A percentile compares a stretch with the other conserved stretches of the same genome.
Evolutionary conservation across 1,139 yeast species (phyloP).

Genomic region (Taphrina confusa): DNA sequence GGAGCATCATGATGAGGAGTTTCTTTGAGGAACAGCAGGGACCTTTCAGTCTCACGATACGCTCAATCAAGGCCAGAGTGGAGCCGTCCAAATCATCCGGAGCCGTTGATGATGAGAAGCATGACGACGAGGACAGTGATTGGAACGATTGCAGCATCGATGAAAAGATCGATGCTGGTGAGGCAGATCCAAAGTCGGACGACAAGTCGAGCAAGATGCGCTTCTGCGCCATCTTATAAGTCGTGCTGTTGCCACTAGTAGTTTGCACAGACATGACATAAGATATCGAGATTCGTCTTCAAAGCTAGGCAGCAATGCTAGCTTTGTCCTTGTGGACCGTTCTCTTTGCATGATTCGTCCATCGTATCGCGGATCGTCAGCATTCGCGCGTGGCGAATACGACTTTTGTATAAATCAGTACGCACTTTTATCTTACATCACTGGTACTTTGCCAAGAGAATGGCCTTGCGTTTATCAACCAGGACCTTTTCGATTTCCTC

Average conservation of each 20-base stretch:
- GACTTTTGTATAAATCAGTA: too few relatives aligned
- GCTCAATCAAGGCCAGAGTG: constrained; percentile 23
- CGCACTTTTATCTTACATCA: not conserved
- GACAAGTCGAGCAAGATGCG: not conserved
- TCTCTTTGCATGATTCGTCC: too few relatives aligned
- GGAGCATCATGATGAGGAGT: constrained; percentile 33
- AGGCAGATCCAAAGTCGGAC: not conserved
- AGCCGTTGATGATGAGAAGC: not conserved
- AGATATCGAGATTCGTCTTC: too few relatives aligned
- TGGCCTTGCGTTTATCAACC: constrained; percentile 33
- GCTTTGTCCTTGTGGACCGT: too few relatives aligned
- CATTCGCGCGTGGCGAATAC: too few relatives aligned
- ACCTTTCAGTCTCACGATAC: constrained; percentile 20
- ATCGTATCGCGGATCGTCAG: too few relatives aligned
- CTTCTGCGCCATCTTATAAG: constrained; percentile 9
- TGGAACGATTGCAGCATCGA: constrained; percentile 14
- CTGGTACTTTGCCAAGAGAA: constrained; percentile 25
- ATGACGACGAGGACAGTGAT: not conserved
- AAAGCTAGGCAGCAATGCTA: too few relatives aligned
- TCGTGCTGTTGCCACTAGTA: not conserved
- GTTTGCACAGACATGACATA: constrained; percentile 21
- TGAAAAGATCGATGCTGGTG: not conserved
- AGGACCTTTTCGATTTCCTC: constrained; percentile 31
- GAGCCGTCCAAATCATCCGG: not conserved
- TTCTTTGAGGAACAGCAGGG: constrained; percentile 33